A percentile compares a stretch with the other conserved stretches of the same genome.
These are phyloP conservation scores for Metschnikowia vanudenii DNA, from an alignment of 805 yeast species.

Conservation along the genomic window DNA sequence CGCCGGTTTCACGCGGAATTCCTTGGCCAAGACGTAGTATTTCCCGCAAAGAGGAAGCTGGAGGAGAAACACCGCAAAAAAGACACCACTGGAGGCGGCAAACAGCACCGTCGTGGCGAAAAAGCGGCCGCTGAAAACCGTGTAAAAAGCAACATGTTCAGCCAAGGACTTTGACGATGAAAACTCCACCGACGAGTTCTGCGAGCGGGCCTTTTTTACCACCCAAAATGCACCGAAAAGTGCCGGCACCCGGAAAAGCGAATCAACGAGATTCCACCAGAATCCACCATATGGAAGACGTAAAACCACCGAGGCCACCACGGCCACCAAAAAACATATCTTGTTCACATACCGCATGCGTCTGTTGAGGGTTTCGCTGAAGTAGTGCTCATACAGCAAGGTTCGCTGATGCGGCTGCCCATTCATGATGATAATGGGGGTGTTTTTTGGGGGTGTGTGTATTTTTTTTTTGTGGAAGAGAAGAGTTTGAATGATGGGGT, in stretches of 20 bases:
- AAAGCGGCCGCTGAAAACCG: slow-evolving; percentile 21
- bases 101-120: slow-evolving; percentile 22
- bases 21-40: slow-evolving; percentile 37
- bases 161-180: slow-evolving; percentile 34
- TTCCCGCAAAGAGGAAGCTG: slow-evolving; percentile 26
- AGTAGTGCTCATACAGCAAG: slow-evolving; percentile 25
- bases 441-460: too few relatives aligned
- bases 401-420: slow-evolving; percentile 9
- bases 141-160: slow-evolving; percentile 22
- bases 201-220: slow-evolving; percentile 26
- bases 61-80: slow-evolving; percentile 26
- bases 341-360: slow-evolving; percentile 37
- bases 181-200: slow-evolving; percentile 31
- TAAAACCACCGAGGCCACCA: slow-evolving; percentile 25
- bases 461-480: too few relatives aligned
- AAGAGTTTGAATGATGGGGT: too few relatives aligned
- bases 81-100: slow-evolving; percentile 20
- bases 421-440: slow-evolving; percentile 1
- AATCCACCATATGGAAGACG: slow-evolving; percentile 29
- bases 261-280: slow-evolving; percentile 25
- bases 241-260: slow-evolving; percentile 31
- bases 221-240: slow-evolving; percentile 29
- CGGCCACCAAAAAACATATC: slow-evolving; percentile 28
- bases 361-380: slow-evolving; percentile 31
- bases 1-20: slow-evolving; percentile 37